These are phyloP conservation scores for Komagataella phaffii DNA, from an alignment of 805 yeast genomes.

Conservation along the genomic window DNA sequence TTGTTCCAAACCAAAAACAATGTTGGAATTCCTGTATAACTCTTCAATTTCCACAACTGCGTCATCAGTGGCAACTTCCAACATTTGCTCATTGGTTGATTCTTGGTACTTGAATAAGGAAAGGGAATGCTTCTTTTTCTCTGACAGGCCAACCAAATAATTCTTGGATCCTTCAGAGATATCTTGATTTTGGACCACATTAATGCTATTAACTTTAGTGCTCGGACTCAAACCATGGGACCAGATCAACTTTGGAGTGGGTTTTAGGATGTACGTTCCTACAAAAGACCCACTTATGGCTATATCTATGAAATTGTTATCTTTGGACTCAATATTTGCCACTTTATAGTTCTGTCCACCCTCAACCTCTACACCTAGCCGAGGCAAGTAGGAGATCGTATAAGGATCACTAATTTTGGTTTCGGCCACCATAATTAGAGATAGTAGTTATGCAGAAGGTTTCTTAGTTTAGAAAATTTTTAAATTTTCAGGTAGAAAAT, in stretches of 20 bases:
- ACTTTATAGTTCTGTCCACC: constrained; percentile 11
- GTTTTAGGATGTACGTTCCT: constrained; percentile 36
- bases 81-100: constrained; percentile 1
- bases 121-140: constrained; percentile 18
- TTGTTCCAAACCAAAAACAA: background rate
- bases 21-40: background rate
- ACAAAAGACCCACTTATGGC: constrained; percentile 42
- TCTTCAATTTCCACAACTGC: background rate
- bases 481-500: background rate
- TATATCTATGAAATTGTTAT: constrained; percentile 26
- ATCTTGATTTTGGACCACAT: constrained; percentile 1
- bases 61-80: background rate
- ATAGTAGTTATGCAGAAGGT: background rate
- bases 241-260: constrained; percentile 46
- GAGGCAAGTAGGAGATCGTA: constrained; percentile 18
- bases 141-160: constrained; percentile 21
- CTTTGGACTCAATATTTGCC: constrained; percentile 13
- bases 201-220: constrained; percentile 28
- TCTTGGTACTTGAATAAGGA: constrained; percentile 9
- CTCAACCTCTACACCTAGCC: constrained; percentile 13
- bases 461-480: background rate
- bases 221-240: constrained; percentile 38
- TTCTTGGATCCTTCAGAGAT: constrained; percentile 11
- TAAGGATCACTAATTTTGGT: constrained; percentile 11
- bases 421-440: background rate